Conservation (phyloP, 805 yeast genomes). For the Starmera caribaea region DNA sequence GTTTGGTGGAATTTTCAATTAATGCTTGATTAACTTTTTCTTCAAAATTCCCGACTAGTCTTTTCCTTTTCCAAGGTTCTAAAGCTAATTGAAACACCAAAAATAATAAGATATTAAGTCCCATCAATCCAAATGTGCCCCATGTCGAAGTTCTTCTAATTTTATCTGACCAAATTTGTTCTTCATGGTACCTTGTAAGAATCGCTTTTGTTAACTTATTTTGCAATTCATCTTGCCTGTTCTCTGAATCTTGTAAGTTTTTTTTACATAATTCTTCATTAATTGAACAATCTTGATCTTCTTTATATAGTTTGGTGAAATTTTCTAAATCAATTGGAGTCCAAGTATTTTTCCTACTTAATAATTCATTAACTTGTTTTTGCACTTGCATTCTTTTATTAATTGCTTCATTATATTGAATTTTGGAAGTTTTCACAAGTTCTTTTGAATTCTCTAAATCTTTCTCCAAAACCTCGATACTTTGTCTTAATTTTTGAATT, state of each 20-base stretch:
- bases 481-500: constrained; percentile 59
- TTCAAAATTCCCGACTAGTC: constrained; percentile 78
- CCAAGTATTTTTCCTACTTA: constrained; percentile 85
- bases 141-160: constrained; percentile 90
- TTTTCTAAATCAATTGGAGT: constrained; percentile 65
- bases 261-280: constrained; percentile 42
- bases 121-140: constrained; percentile 92
- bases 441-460: constrained; percentile 39
- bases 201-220: constrained; percentile 65
- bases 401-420: constrained; percentile 48
- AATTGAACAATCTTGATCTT: constrained; percentile 67
- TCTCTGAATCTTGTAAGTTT: constrained; percentile 45
- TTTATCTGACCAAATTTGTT: constrained; percentile 96
- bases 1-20: constrained; percentile 23
- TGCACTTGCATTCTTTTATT: constrained; percentile 61
- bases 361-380: constrained; percentile 73
- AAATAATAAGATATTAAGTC: constrained; percentile 70
- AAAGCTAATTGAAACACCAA: constrained; percentile 74
- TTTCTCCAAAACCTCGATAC: constrained; percentile 48
- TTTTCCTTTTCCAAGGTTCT: constrained; percentile 89
- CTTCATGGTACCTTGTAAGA: constrained; percentile 86
- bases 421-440: constrained; percentile 39
- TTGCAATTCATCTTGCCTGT: constrained; percentile 57
- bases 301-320: constrained; percentile 72
- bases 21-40: constrained; percentile 55